Percentiles rank a stretch among this genome's conserved stretches.
Conservation (phyloP, 345 rosid species). For the Hibiscus trionum region DNA sequence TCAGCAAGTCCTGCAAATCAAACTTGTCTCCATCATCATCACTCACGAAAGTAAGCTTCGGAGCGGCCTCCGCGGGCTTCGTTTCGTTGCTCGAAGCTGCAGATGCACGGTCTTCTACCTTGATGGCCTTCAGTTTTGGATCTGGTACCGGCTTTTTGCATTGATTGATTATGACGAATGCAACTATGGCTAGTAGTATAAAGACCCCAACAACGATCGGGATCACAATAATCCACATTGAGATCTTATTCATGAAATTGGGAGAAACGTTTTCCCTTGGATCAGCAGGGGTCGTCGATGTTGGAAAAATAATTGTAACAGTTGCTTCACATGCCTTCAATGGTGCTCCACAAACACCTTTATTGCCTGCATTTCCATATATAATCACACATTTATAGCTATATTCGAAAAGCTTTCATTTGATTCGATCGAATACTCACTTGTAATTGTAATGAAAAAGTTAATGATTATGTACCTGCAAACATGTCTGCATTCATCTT, state of each 20-base stretch:
- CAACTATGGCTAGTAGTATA: slow-evolving; percentile 16
- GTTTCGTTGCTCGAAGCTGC: slow-evolving; percentile 16
- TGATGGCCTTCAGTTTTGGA: slow-evolving; percentile 20
- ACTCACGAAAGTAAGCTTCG: slow-evolving; percentile 53
- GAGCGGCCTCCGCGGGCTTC: slow-evolving; percentile 19
- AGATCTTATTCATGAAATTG: neutral
- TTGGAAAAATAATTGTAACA: too few species aligned
- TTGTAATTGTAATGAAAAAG: too few species aligned
- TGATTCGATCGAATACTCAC: too few species aligned
- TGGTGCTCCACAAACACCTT: slow-evolving; percentile 62
- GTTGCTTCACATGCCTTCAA: slow-evolving; percentile 15
- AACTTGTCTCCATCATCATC: slow-evolving; percentile 57
- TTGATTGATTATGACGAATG: slow-evolving; percentile 6
- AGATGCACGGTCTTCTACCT: slow-evolving; percentile 15
- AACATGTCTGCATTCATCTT: slow-evolving; percentile 27
- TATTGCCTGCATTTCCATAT: too few species aligned
- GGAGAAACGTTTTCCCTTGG: neutral
- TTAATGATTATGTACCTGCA: slow-evolving; percentile 19
- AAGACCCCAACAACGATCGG: slow-evolving; percentile 2
- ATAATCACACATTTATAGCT: neutral
- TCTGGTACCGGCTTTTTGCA: slow-evolving; percentile 9
- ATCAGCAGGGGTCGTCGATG: neutral
- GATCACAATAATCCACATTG: slow-evolving; percentile 8
- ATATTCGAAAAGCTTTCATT: neutral
- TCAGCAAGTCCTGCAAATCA: too few species aligned